Conservation (phyloP, 1,139 yeast species). For the Debaryomyces udenii region DNA sequence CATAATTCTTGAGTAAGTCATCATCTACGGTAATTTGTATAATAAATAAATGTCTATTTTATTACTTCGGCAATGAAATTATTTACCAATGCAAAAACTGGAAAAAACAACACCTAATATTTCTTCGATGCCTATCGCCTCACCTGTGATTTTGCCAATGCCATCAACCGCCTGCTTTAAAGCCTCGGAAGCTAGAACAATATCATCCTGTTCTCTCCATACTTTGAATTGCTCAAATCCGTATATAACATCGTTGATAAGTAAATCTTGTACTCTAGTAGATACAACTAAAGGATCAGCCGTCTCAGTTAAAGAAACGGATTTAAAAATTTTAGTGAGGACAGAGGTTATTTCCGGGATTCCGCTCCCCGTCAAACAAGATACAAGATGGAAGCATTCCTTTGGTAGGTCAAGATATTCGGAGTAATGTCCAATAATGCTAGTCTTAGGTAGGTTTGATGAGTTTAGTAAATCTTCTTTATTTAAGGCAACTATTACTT, state of each 20-base stretch:
- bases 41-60: neutral
- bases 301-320: slow-evolving; percentile 49
- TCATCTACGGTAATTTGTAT: neutral
- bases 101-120: slow-evolving; percentile 89
- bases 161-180: slow-evolving; percentile 79
- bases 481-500: slow-evolving; percentile 54
- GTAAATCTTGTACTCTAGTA: slow-evolving; percentile 70
- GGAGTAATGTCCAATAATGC: slow-evolving; percentile 24
- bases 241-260: slow-evolving; percentile 69
- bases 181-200: slow-evolving; percentile 81
- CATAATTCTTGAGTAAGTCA: slow-evolving; percentile 18
- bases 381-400: slow-evolving; percentile 49
- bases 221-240: slow-evolving; percentile 66
- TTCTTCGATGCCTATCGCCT: slow-evolving; percentile 86
- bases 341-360: slow-evolving; percentile 44
- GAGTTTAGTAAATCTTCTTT: slow-evolving; percentile 58
- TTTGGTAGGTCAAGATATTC: slow-evolving; percentile 27
- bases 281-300: slow-evolving; percentile 72
- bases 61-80: slow-evolving; percentile 14
- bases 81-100: slow-evolving; percentile 92
- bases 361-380: slow-evolving; percentile 66
- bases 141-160: slow-evolving; percentile 90
- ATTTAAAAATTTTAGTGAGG: slow-evolving; percentile 48
- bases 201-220: slow-evolving; percentile 60
- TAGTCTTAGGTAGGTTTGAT: slow-evolving; percentile 18